Evolutionary conservation across 768 basidiomycete genomes (phyloP).

Genomic region (Gelatoporia subvermispora): DNA sequence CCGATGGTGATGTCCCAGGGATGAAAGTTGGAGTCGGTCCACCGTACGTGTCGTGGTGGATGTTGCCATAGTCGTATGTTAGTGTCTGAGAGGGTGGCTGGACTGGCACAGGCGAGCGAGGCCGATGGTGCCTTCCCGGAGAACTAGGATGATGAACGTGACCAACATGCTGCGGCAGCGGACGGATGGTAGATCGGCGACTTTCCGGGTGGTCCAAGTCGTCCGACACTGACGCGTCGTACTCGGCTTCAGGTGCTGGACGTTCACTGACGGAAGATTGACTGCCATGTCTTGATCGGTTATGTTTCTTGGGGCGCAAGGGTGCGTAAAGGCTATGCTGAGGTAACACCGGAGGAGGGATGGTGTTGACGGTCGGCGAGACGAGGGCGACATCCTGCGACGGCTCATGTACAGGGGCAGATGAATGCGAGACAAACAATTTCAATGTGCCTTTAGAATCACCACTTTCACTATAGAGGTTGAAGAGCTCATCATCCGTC

Average conservation of each 20-base stretch:
- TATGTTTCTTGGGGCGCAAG: conserved; percentile 46
- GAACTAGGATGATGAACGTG: conserved; percentile 30
- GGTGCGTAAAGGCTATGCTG: conserved; percentile 34
- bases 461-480: conserved; percentile 65
- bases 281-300: conserved; percentile 63
- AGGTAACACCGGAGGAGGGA: conserved; percentile 53
- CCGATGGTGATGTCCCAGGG: conserved; percentile 7
- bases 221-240: conserved; percentile 56
- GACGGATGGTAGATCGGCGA: conserved; percentile 37
- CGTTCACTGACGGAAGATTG: conserved; percentile 68
- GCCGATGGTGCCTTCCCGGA: conserved; percentile 24
- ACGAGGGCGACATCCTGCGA: conserved; percentile 27
- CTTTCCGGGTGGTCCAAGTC: conserved; percentile 56
- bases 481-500: conserved; percentile 62
- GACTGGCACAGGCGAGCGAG: conserved; percentile 9
- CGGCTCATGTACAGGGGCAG: conserved; percentile 54
- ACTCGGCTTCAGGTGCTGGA: conserved; percentile 44
- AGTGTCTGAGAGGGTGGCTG: not conserved
- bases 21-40: not conserved
- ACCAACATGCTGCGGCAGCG: conserved; percentile 31
- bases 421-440: conserved; percentile 71
- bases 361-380: conserved; percentile 39
- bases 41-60: too few species aligned
- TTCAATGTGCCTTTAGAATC: conserved; percentile 81
- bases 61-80: too few species aligned